Base-by-base conservation (phyloP, 306 rosid species). In the Styphnolobium japonicum region DNA sequence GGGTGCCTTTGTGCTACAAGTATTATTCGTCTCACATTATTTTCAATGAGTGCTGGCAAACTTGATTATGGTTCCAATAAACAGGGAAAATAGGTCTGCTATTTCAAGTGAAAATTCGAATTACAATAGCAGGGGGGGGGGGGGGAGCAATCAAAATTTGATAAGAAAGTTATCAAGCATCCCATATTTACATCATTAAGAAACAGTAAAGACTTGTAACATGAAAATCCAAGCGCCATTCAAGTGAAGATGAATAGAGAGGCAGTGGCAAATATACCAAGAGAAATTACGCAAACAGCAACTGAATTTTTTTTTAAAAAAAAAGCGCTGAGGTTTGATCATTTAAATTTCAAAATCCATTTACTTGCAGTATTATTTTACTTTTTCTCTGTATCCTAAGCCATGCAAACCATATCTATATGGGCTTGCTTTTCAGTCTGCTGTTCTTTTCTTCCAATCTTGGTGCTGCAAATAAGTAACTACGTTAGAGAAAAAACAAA, bases 391-490 rank as follows among this genome's bases (percentile, higher is more conserved):
- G 67, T 22, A 36, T 29, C 74, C 64, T 51, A 61, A n/a, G 77
- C 68, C 29, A 31, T 56, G 71, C 34, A 52, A 79, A 45, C 45
- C 46, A 25, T 77, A 36, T 68, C 67, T 85, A 84, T 61, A 78
- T 76, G 29, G 80, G 88, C 75, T 84, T 46, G 85, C 87, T 82
- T 84, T 80, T 82, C 64, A 74, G 89, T 73, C 83, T 83, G 31
- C 82, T 81, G 69, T 62, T 85, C 83, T 69, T 89, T 77, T 82
- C 91, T 78, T 83, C 88, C 71, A 75, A 78, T 85, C 82, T 82
- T 52, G 85, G 92, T 78, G 91, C 92, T 89, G 90, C 85, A 86
- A 55, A 77, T 80, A 11, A 67, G 73, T 61, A 77, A 53, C 51
- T 18, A 31, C 2, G 2, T 69, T 63, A 81, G 43, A 73, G 57